A percentile compares a stretch with the other conserved stretches of the same genome.
phyloP scores from a whole-genome alignment of 306 rosid species.

The Carpinus fangiana region DNA sequence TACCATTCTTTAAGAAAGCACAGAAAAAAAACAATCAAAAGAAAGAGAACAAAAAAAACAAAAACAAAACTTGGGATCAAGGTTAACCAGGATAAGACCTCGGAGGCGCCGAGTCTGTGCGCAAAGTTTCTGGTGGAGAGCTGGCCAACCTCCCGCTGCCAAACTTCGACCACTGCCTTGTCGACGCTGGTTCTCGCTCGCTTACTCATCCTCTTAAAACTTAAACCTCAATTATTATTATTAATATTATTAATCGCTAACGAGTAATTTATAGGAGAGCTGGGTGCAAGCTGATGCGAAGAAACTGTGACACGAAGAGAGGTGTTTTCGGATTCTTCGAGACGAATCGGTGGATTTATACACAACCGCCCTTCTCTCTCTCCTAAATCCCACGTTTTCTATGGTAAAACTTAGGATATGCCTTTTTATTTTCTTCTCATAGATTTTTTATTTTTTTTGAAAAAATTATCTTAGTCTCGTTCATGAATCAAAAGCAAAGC shows the following conservation, averaged over 20 bases:
- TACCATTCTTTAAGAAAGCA: neutral
- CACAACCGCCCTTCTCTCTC: no score
- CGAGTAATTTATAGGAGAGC: neutral
- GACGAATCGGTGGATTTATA: neutral
- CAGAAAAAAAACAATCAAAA: neutral
- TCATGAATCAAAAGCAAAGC: no score
- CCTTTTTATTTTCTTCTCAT: no score
- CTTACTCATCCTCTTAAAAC: slow-evolving; percentile 51
- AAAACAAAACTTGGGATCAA: neutral
- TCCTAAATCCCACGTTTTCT: no score
- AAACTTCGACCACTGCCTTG: slow-evolving; percentile 58
- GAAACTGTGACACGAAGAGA: neutral
- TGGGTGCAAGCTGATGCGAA: neutral
- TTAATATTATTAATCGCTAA: no score
- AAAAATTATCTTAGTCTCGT: no score
- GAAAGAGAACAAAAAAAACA: neutral
- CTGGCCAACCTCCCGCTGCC: slow-evolving; percentile 73
- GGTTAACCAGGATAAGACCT: slow-evolving; percentile 41
- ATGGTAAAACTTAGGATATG: no score
- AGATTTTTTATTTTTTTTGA: no score
- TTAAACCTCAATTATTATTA: neutral
- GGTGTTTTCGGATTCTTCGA: neutral
- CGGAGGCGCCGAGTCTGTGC: slow-evolving; percentile 66
- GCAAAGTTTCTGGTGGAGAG: slow-evolving; percentile 65
- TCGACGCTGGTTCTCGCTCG: slow-evolving; percentile 37